These are phyloP conservation scores for Ophiocordyceps australis DNA, from an alignment of 2,329 filamentous ascomycete species.

Conservation along the genomic window DNA sequence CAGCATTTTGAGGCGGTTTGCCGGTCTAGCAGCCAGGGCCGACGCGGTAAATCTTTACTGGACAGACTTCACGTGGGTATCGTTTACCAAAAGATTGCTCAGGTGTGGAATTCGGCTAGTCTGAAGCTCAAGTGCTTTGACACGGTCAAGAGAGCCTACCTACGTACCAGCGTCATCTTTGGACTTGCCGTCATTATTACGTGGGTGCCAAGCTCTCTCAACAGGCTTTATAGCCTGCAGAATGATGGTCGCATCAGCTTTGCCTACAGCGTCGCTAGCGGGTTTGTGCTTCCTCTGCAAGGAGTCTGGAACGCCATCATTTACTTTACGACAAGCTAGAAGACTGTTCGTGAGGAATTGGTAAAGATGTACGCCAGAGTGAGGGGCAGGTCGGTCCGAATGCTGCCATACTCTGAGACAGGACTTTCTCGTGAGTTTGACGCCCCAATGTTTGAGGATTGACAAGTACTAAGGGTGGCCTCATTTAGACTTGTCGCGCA, in stretches of 20 bases:
- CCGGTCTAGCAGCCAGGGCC: conserved; percentile 7
- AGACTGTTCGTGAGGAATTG: conserved; percentile 10
- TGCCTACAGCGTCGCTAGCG: conserved; percentile 47
- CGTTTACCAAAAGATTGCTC: no score
- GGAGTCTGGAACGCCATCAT: conserved; percentile 69
- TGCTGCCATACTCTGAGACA: no score
- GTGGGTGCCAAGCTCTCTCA: conserved; percentile 50
- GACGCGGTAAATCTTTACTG: conserved; percentile 4
- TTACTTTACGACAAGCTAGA: conserved; percentile 50
- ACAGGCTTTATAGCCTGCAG: conserved; percentile 50
- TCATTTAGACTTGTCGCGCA: no score
- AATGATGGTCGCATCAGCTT: conserved; percentile 32
- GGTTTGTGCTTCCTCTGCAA: conserved; percentile 57
- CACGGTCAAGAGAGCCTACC: conserved; percentile 39
- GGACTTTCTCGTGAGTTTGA: no score
- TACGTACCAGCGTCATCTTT: conserved; percentile 42
- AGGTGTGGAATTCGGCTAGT: conserved; percentile 11
- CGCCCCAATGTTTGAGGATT: no score
- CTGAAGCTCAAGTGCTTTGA: conserved; percentile 19
- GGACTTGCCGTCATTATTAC: conserved; percentile 39
- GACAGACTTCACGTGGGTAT: conserved; percentile 7
- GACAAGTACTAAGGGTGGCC: no score
- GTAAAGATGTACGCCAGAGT: conserved; percentile 4
- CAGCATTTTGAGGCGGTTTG: conserved; percentile 12
- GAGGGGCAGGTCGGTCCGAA: conserved; percentile 2